Evolutionary conservation across 1,139 yeast genomes (phyloP).

Genomic region (Yamadazyma epiphylla): DNA sequence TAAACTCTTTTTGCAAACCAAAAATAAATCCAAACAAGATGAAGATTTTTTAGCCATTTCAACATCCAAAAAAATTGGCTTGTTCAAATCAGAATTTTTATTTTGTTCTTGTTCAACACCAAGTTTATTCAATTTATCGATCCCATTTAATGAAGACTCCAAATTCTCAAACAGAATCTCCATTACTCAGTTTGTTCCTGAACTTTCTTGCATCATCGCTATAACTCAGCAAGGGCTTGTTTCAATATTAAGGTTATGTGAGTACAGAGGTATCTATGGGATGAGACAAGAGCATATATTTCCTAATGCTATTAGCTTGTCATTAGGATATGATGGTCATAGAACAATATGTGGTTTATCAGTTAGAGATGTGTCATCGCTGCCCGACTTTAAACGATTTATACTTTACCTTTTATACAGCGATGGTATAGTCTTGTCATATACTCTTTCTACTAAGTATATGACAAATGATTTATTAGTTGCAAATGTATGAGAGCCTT

Average conservation of each 20-base stretch:
- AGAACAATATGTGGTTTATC: slow-evolving; percentile 33
- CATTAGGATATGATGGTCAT: slow-evolving; percentile 23
- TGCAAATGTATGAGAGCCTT: background rate
- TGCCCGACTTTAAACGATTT: slow-evolving; percentile 17
- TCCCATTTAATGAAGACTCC: slow-evolving; percentile 36
- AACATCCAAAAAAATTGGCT: slow-evolving; percentile 37
- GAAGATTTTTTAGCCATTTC: slow-evolving; percentile 37
- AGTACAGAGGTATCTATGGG: slow-evolving; percentile 52
- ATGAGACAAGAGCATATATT: slow-evolving; percentile 61
- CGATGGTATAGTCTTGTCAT: slow-evolving; percentile 30
- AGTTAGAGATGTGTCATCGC: slow-evolving; percentile 19
- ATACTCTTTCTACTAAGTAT: slow-evolving; percentile 14
- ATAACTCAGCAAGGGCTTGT: slow-evolving; percentile 61
- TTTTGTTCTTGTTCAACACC: slow-evolving; percentile 49
- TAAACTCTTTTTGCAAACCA: slow-evolving; percentile 10
- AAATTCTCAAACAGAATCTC: slow-evolving; percentile 49
- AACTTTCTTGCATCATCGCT: slow-evolving; percentile 49
- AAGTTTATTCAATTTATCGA: slow-evolving; percentile 35
- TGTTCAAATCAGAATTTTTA: slow-evolving; percentile 49
- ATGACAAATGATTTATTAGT: background rate
- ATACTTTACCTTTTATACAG: slow-evolving; percentile 27
- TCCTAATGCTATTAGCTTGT: slow-evolving; percentile 35
- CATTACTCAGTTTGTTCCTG: slow-evolving; percentile 48
- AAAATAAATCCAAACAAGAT: slow-evolving; percentile 2
- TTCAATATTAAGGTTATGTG: slow-evolving; percentile 53